Conservation (phyloP, 108 stramenopile genomes). For the Cyclotella baltica region DNA sequence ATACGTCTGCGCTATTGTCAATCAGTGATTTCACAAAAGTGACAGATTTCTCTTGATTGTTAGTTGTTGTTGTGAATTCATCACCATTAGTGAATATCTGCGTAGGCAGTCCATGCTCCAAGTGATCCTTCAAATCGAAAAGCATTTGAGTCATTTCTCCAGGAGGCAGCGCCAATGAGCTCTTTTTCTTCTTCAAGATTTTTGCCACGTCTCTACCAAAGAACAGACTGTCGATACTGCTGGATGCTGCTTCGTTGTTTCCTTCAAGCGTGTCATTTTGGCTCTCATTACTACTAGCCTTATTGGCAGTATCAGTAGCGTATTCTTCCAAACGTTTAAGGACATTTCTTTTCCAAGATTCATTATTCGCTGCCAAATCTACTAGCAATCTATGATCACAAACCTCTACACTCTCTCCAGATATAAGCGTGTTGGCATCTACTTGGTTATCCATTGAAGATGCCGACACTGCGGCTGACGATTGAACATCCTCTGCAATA, state of each 20-base stretch:
- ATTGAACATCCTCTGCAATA: conserved; percentile 33
- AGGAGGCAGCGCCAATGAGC: conserved; percentile 72
- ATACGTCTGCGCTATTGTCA: conserved; percentile 36
- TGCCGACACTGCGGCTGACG: conserved; percentile 17
- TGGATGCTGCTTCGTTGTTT: neutral
- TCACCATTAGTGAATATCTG: conserved; percentile 61
- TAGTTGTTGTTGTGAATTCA: conserved; percentile 20
- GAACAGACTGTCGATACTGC: conserved; percentile 66
- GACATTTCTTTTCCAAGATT: conserved; percentile 77
- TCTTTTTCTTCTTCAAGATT: conserved; percentile 69
- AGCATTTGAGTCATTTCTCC: conserved; percentile 80
- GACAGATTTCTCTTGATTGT: conserved; percentile 22
- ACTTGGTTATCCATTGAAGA: conserved; percentile 19
- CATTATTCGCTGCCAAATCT: conserved; percentile 80
- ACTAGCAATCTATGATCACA: conserved; percentile 59
- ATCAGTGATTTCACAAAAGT: conserved; percentile 30
- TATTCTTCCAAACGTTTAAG: conserved; percentile 58
- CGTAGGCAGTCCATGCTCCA: conserved; percentile 60
- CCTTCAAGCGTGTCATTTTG: conserved; percentile 29
- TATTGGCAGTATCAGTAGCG: conserved; percentile 31
- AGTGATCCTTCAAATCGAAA: conserved; percentile 75
- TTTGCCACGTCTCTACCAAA: conserved; percentile 77
- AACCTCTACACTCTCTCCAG: conserved; percentile 42
- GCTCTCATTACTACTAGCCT: too few relatives aligned
- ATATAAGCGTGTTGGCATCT: conserved; percentile 27